Evolutionary conservation across 352 stramenopile genomes (phyloP), one percentile per base, ranked within the genome.

Genomic region (Globisporangium perplexum): DNA sequence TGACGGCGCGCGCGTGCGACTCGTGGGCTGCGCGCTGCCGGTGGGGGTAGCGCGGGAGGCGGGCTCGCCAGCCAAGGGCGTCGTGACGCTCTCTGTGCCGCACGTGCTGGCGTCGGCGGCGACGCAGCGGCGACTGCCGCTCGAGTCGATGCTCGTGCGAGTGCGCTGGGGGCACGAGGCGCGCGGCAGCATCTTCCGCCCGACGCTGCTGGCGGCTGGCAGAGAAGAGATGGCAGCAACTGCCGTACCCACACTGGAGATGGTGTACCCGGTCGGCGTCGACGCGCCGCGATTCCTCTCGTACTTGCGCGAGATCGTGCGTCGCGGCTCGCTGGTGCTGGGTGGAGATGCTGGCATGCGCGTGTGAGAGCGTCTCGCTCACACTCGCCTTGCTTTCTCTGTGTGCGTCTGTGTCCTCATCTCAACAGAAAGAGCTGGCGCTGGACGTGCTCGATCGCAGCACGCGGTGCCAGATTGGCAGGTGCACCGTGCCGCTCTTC

Each of bases 361-460:
- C 12, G 38, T 15, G 8, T 42, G 39, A 49, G 26, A n/a, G n/a
- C n/a, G n/a, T n/a, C n/a, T n/a, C n/a, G n/a, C n/a, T n/a, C n/a
- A n/a, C n/a, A n/a, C n/a, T n/a, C n/a, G n/a, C n/a, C n/a, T n/a
- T n/a, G n/a, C n/a, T n/a, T n/a, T n/a, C n/a, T n/a, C n/a, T n/a
- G n/a, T n/a, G n/a, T n/a, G n/a, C n/a, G n/a, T n/a, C n/a, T n/a
- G n/a, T n/a, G n/a, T n/a, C n/a, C n/a, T n/a, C n/a, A n/a, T n/a
- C n/a, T n/a, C n/a, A n/a, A 20, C 31, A 83, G 69, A 60, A 63
- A 51, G 48, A 82, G 52, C 58, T 91, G 24, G 55, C 62, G 36
- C 45, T 89, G 20, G 80, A 91, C 26, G 74, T 91, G 52, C 74
- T 88, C 28, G 77, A 91, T 50, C 72, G 71, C 33, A 31, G 30